Evolutionary conservation across 495 filamentous ascomycete genomes (phyloP), one percentile per base, ranked within the genome.

Genomic region (Hypoxylon fuscum): DNA sequence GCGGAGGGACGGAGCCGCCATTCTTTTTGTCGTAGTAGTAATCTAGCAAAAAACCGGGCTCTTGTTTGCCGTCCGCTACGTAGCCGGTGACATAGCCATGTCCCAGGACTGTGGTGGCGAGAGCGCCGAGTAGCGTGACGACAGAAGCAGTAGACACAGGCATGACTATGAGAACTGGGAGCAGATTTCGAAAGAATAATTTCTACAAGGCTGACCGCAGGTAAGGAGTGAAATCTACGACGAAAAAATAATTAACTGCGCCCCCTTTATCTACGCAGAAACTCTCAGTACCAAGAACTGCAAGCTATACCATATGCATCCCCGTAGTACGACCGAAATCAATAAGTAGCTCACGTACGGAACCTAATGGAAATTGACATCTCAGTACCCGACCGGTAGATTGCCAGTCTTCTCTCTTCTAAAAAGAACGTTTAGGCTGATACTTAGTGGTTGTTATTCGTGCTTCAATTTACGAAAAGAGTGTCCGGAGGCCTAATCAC

Each of bases 51-150:
- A 72, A 72, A 5, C 69, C 69, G 5, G 59, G 69, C 49, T 72
- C 42, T 57, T 62, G 53, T 4, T 37, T 43, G 17, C 67, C 70
- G 29, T 70, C 68, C 1, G 67, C 65, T 11, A 68, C 59, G 14
- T 64, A 72, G 9, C 55, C 60, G 5, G 59, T 65, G 37, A 72
- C 67, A n/a, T 60, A 65, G 8, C 69, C 67, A 27, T 72, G 69
- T 4, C 77, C 44, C 62, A 73, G 60, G 14, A 61, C 18, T 59
- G 74, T 48, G 56, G 62, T 17, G 64, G 72, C 35, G 76, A 79
- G 62, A 27, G 72, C 32, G 44, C 74, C 63, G 68, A 71, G 50
- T 9, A 66, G 20, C 29, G 56, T 38, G 53, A 69, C 31, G 27
- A 74, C 10, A 69, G 74, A 57, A 58, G 68, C 45, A n/a, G 51